Conservation (phyloP, 495 filamentous ascomycete species). For the Penicillium arizonense region DNA sequence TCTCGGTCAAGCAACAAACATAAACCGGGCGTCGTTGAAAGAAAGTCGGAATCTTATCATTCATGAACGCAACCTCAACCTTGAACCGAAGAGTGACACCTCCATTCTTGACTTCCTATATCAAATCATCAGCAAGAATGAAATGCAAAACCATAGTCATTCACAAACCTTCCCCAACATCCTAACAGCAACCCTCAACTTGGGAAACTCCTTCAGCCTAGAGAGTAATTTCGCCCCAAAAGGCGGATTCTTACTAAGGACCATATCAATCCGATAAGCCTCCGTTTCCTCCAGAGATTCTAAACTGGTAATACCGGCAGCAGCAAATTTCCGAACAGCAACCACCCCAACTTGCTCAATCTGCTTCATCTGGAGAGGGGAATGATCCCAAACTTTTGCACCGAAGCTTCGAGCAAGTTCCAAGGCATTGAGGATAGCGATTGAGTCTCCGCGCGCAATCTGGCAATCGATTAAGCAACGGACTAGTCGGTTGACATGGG, state of each 20-base stretch:
- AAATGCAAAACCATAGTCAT: neutral
- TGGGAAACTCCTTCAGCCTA: constrained; percentile 69
- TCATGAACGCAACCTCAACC: constrained; percentile 70
- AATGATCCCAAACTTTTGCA: constrained; percentile 84
- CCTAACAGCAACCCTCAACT: constrained; percentile 59
- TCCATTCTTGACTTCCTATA: constrained; percentile 38
- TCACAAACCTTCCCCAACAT: constrained; percentile 47
- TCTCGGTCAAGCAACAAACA: constrained; percentile 74
- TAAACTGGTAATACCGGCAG: constrained; percentile 67
- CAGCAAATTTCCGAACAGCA: constrained; percentile 72
- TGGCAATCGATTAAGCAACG: constrained; percentile 88
- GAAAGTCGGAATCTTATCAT: constrained; percentile 56
- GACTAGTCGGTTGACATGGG: constrained; percentile 69
- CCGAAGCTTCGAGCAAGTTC: constrained; percentile 76
- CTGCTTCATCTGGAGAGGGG: constrained; percentile 81
- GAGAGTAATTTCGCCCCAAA: constrained; percentile 72
- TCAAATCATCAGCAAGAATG: constrained; percentile 8
- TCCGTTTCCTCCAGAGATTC: constrained; percentile 68
- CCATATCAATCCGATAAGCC: constrained; percentile 69
- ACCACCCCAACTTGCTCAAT: constrained; percentile 79
- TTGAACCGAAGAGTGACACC: constrained; percentile 60
- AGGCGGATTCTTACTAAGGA: constrained; percentile 76
- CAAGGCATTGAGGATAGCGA: constrained; percentile 65
- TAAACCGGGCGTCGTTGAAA: constrained; percentile 64
- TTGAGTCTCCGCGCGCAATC: constrained; percentile 62